Base-by-base conservation (phyloP, 2,329 filamentous ascomycete genomes). In the Alternaria infectoria region DNA sequence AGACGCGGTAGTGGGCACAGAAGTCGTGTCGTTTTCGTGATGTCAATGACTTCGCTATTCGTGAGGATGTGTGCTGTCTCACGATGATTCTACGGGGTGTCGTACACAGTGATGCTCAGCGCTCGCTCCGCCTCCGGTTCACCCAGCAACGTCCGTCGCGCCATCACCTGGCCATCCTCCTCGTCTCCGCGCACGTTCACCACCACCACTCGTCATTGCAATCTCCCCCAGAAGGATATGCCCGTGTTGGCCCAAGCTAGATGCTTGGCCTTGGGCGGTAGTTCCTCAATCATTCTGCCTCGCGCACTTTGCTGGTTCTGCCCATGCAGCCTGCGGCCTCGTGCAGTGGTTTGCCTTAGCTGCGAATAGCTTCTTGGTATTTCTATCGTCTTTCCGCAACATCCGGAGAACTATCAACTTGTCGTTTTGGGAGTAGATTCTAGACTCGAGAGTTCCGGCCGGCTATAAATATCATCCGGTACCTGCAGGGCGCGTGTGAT, bases 91-190 rank as follows among this genome's bases (percentile, higher is more conserved):
- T 28, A 56, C 23, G 30, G 44, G 36, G 58, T 44, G 51, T 26
- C 54, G 51, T 56, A 49, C 25, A 23, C 43, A 13, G 13, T 56
- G 13, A 46, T 55, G 30, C 28, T 28, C 47, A 23, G 47, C 57
- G 43, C 50, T n/a, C 51, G 50, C 57, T 60, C 50, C 25, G 50
- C 58, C 52, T n/a, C 6, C 58, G 23, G 66, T 68, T 69, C 65
- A 69, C 67, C 67, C 57, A 69, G 67, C 67, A 62, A 62, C 60
- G 25, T 44, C 40, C 17, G 36, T 13, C 46, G 26, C 55, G 49
- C 21, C 40, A 52, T 43, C 61, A 44, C n/a, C 49, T 52, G 28
- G 49, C 11, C 55, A 26, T 36, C 30, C 46, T 61, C 45, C 12
- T 57, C 30, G 50, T 40, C 43, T 57, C 49, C 25, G 52, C 40